These are phyloP conservation scores for Agrocybe chaxingu DNA, from an alignment of 768 basidiomycete genomes.

Conservation along the genomic window DNA sequence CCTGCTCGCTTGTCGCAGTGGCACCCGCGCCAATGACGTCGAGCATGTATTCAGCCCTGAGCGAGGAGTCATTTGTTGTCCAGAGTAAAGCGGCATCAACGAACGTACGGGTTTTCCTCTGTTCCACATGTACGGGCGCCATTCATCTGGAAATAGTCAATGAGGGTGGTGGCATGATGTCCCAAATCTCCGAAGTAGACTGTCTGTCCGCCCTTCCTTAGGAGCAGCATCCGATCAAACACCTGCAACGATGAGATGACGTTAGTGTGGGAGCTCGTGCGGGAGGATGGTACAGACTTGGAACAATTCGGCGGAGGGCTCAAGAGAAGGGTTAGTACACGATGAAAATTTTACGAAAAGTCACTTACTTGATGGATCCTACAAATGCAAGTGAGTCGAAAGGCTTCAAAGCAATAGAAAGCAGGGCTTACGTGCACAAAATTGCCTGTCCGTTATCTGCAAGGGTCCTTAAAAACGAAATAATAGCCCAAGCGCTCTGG, in stretches of 20 bases:
- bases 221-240: constrained; percentile 75
- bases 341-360: background rate
- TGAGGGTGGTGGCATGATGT: constrained; percentile 54
- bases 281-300: constrained; percentile 32
- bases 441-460: constrained; percentile 85
- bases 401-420: constrained; percentile 10
- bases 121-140: constrained; percentile 60
- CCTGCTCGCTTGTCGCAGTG: constrained; percentile 45
- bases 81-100: background rate
- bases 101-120: constrained; percentile 68
- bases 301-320: constrained; percentile 85
- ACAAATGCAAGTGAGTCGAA: background rate
- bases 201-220: constrained; percentile 75
- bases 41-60: constrained; percentile 61
- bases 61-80: background rate
- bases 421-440: constrained; percentile 67
- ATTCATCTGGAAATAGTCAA: constrained; percentile 72
- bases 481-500: constrained; percentile 83
- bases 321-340: background rate
- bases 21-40: constrained; percentile 76
- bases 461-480: constrained; percentile 70
- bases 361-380: constrained; percentile 37
- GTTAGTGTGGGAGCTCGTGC: background rate
- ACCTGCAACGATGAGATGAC: constrained; percentile 22
- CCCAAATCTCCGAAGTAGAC: constrained; percentile 78